A percentile compares a stretch with the other conserved stretches of the same genome.
Evolutionary conservation across 176 grass and related monocot genomes (phyloP).

Genomic region (Lolium multiflorum): DNA sequence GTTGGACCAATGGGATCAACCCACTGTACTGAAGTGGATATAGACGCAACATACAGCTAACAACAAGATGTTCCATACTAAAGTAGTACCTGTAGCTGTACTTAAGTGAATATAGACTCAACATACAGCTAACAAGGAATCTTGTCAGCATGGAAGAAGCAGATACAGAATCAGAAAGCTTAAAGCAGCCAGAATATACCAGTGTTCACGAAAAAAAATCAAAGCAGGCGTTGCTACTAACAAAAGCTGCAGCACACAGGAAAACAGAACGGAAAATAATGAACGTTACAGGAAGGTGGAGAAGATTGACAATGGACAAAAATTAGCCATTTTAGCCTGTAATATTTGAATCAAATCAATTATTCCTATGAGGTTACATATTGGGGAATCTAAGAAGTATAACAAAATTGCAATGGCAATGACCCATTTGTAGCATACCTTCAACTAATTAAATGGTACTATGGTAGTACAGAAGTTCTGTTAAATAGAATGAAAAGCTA

Average conservation of each 20-base stretch:
- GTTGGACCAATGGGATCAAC: no score
- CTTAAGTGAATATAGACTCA: slow-evolving; percentile 9
- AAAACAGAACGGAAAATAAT: no score
- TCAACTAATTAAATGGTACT: slow-evolving; percentile 27
- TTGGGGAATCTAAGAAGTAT: slow-evolving; percentile 36
- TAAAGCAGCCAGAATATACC: neutral
- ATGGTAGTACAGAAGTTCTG: slow-evolving; percentile 15
- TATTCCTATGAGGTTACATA: slow-evolving; percentile 49
- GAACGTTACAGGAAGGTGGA: neutral
- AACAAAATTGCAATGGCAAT: slow-evolving; percentile 55
- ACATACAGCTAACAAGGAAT: slow-evolving; percentile 21
- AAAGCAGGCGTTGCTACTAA: neutral
- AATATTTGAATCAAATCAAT: slow-evolving; percentile 50
- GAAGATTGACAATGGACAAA: neutral
- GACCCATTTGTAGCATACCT: slow-evolving; percentile 60
- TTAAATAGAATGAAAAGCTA: slow-evolving; percentile 38
- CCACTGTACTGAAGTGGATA: no score
- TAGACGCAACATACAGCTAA: slow-evolving; percentile 11
- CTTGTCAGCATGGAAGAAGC: neutral
- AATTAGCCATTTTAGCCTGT: slow-evolving; percentile 49
- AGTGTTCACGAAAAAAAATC: neutral
- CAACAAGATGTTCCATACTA: no score
- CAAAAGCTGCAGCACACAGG: neutral
- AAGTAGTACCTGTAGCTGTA: no score
- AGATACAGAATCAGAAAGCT: neutral